Evolutionary conservation across 2,329 filamentous ascomycete species (phyloP), one percentile per base, ranked within the genome.

Genomic region (Conoideocrella luteorostrata): DNA sequence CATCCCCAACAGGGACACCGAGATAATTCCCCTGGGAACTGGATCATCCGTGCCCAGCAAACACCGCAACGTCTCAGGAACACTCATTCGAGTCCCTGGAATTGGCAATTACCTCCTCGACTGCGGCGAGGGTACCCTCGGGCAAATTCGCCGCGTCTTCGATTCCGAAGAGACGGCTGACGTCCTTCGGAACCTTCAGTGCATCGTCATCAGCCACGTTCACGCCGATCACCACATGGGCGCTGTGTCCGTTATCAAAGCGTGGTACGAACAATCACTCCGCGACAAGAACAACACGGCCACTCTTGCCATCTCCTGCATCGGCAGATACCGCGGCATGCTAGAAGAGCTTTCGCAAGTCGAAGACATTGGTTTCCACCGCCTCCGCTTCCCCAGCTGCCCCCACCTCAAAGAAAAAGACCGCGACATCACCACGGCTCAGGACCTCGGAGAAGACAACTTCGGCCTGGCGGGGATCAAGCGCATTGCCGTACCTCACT

Each of bases 161-260:
- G 73, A 76, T 5, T 68, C 72, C 0, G 72, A 80, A 4, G 76
- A 87, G 50, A 69, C 91, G 4, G 70, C 70, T 22, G 72, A 82
- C n/a, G 73, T 95, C 11, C 69, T 98, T n/a, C 75, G 71, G 47
- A 82, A 94, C 50, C 71, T 98, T 34, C 84, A 82, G 43, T 78
- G 81, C 52, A 83, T 98, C 50, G 95, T 88, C 80, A 93, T 98
- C 65, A 95, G 88, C 62, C 93, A 98, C 66, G 71, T 95, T 49
- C 93, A 98, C 63, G 93, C 93, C 4, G 93, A 98, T 66, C 93
- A 98, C 65, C 93, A 97, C 59, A 76, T 98, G 17, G 93, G 93
- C 22, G 86, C 82, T 1, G 74, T 79, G n/a, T 78, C 82, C 5
- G 70, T 97, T n/a, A 79, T 97, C 56, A 82, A 78, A 56, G 86